Evolutionary conservation across 257 asterid genomes (phyloP).

Genomic region (Nicotiana obtusifolia): DNA sequence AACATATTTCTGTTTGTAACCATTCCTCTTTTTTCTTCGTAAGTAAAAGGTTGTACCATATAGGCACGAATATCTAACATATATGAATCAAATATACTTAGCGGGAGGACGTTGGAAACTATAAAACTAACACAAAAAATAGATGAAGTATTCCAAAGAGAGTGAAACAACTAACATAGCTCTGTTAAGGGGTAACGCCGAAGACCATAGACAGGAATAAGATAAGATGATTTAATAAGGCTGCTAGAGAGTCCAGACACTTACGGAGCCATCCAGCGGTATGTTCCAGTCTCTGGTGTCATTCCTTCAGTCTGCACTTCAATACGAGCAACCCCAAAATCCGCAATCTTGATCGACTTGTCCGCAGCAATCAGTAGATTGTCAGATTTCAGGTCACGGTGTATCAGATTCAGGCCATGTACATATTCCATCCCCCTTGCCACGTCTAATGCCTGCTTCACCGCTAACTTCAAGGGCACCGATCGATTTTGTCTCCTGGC

Average conservation of each 20-base stretch:
- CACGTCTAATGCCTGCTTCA: conserved; percentile 95
- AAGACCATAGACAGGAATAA: background rate
- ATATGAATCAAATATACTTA: background rate
- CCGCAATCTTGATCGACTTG: conserved; percentile 90
- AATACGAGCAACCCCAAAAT: conserved; percentile 95
- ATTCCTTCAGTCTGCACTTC: conserved; percentile 99
- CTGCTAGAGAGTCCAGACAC: conserved; percentile 18
- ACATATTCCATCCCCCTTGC: conserved; percentile 97
- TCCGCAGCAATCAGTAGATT: conserved; percentile 87
- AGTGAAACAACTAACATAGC: background rate
- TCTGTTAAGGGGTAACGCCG: background rate
- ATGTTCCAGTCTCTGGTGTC: conserved; percentile 99
- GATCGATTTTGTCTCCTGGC: conserved; percentile 72
- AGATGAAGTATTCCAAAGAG: background rate
- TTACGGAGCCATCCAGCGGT: conserved; percentile 99
- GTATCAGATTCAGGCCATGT: conserved; percentile 81
- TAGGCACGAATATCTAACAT: background rate
- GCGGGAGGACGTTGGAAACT: background rate
- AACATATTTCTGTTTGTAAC: background rate
- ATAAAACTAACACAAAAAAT: background rate
- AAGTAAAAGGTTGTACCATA: background rate
- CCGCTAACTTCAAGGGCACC: conserved; percentile 90
- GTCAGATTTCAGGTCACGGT: conserved; percentile 89
- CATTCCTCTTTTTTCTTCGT: background rate
- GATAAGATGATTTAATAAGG: background rate